These are phyloP conservation scores for Priceomyces castillae DNA, from an alignment of 805 yeast genomes.

Conservation along the genomic window DNA sequence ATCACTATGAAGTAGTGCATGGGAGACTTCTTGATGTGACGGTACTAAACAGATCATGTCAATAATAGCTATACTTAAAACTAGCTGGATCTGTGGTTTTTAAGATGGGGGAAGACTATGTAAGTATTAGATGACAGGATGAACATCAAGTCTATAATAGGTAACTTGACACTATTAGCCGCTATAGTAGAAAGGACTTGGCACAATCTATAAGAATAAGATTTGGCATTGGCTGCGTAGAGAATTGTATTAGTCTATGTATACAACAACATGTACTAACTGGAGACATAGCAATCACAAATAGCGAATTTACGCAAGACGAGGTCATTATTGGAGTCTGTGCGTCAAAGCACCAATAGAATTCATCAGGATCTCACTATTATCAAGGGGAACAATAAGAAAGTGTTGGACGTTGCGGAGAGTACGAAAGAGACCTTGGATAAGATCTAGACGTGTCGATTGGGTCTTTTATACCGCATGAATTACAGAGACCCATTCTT, in stretches of 20 bases:
- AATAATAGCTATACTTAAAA: no score
- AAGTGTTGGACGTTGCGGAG: conserved; percentile 5
- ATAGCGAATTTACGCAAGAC: conserved; percentile 22
- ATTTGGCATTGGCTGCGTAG: no score
- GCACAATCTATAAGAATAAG: no score
- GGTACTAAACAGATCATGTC: no score
- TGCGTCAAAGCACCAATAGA: conserved; percentile 26
- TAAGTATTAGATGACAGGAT: conserved; percentile 1
- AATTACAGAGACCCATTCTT: neutral
- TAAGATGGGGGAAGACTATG: conserved; percentile 4
- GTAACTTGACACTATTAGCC: no score
- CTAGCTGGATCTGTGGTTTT: no score
- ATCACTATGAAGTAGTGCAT: neutral
- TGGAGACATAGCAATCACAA: conserved; percentile 2
- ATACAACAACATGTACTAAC: conserved; percentile 1
- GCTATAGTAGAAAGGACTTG: no score
- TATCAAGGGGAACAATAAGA: conserved; percentile 17
- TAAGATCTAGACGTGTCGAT: neutral
- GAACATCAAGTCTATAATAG: neutral
- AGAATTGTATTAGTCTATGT: no score
- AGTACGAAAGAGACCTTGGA: neutral
- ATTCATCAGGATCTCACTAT: conserved; percentile 25
- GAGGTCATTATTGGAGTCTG: conserved; percentile 28
- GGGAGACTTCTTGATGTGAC: no score
- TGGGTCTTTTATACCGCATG: neutral